Percentiles rank a stretch among this genome's conserved stretches.
Conservation (phyloP, 2,329 filamentous ascomycete genomes). For the Neonectria magnoliae region DNA sequence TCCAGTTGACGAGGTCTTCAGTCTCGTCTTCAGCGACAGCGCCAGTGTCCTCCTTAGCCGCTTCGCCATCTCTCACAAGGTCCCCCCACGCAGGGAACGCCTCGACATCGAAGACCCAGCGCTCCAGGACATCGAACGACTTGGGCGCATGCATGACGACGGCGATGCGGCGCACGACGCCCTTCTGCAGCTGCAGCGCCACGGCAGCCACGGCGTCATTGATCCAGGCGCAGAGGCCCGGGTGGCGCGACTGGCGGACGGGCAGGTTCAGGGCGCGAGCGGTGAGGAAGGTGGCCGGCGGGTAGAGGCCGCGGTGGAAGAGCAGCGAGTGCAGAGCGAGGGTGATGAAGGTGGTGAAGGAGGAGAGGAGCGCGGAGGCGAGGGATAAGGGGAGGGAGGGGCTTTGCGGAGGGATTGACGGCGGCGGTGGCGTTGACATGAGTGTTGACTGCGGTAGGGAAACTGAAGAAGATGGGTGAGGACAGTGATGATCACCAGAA, state of each 20-base stretch:
- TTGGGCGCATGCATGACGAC: constrained; percentile 57
- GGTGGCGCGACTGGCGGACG: constrained; percentile 87
- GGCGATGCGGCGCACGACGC: constrained; percentile 57
- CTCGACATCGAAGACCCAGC: constrained; percentile 69
- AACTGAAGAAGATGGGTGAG: constrained; percentile 1
- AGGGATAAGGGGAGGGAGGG: constrained; percentile 47
- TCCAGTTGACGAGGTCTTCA: constrained; percentile 56
- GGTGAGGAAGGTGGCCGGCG: constrained; percentile 78
- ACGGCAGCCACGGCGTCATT: constrained; percentile 81
- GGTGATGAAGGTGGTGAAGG: constrained; percentile 83
- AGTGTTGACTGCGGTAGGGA: background rate
- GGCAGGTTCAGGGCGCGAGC: constrained; percentile 85
- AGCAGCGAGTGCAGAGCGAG: constrained; percentile 87
- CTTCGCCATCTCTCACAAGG: constrained; percentile 17
- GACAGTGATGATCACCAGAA: background rate
- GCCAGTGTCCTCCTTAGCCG: constrained; percentile 38
- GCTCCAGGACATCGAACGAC: constrained; percentile 60
- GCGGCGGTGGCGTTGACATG: constrained; percentile 2
- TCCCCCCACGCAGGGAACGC: constrained; percentile 56
- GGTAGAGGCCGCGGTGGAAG: constrained; percentile 84
- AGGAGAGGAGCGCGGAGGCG: constrained; percentile 64
- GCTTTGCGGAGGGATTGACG: constrained; percentile 9
- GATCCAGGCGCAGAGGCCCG: constrained; percentile 86
- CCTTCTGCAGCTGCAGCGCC: constrained; percentile 72
- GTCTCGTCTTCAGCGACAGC: constrained; percentile 38